Evolutionary conservation across 1,139 yeast species (phyloP), one percentile per base, ranked within the genome.

Genomic region (Blastobotrys niveus): DNA sequence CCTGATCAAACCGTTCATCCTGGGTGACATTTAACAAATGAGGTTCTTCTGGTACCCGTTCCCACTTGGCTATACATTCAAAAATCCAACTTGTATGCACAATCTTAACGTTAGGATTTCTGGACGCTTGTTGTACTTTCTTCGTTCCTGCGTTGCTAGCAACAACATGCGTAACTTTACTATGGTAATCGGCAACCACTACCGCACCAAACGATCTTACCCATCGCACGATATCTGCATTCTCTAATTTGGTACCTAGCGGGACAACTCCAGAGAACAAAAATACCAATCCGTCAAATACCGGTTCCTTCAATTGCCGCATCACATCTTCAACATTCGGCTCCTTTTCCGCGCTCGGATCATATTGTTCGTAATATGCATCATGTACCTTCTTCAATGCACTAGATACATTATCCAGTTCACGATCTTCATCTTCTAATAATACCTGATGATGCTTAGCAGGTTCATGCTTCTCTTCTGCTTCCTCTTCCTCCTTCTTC

Each of bases 51-150:
- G 81, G 79, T 0, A 80, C 80, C 43, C 74, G 76, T 42, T 70
- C 68, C 97, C 98, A 91, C 17, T 73, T 66, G 14, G 88, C 80
- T 52, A 91, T 71, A 61, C 96, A 85, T 20, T 84, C 81, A 66
- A 88, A 88, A 3, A 91, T 65, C 98, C 98, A 91, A 58, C 84
- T 93, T 1, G 95, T 88, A 57, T 80, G 82, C n/a, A 91, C 95
- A 26, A 91, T 76, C 56, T 83, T 81, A 30, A 82, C 82, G 24
- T 56, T 52, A 4, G 62, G 60, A 30, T 55, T 52, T 14, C 63
- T 62, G 12, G 66, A 62, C 10, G 80, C 71, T 2, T 83, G 82
- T 42, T 91, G 74, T 2, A 91, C 95, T 63, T 91, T 91, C 56
- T 78, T 76, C 1, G 88, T 81, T 17, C 81, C 79, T 2, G 86